Evolutionary conservation across 768 basidiomycete species (phyloP), one percentile per base, ranked within the genome.

Genomic region (Dentipellis sp.): DNA sequence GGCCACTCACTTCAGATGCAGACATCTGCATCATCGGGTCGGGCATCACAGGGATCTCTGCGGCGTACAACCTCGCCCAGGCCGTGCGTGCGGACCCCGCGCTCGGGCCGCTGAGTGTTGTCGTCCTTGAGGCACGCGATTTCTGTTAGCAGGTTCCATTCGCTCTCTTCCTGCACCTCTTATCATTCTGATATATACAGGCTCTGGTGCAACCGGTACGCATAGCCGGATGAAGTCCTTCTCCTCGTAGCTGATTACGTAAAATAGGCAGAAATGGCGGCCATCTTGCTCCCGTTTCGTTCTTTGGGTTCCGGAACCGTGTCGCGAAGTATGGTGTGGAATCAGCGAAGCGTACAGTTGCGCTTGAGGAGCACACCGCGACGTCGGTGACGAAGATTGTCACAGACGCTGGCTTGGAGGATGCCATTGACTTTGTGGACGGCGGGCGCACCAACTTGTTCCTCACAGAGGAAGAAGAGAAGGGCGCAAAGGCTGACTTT

Each of bases 1-100:
- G 84, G 1, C 58, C 67, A 1, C 66, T 91, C n/a, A 80, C 81
- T 0, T 49, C 63, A 0, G 78, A 82, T 52, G 81, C 82, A 2
- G 89, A 92, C 62, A 70, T 91, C 9, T 88, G 83, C 59, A 83
- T 92, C 61, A 81, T 93, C 45, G 91, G 91, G 6, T 81, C 84
- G 34, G 89, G 90, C 0, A 84, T 91, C 38, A 88, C 89, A 0
- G 90, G 90, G 16, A 77, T 88, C 7, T 80, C 82, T 17, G 76
- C 81, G 4, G 86, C 88, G 7, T 91, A 88, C 67, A 86, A 91
- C 64, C 72, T 93, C 36, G 72, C 81, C 3, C 71, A 74, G 52
- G 38, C 58, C 14, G 37, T 66, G 29, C 29, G 56, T 39, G 42
- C 38, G 10, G 52, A 55, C 12, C 39, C 53, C 2, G 34, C 35